Conservation (phyloP, 2,329 filamentous ascomycete species). For the Cladosporium cucumerinum region DNA sequence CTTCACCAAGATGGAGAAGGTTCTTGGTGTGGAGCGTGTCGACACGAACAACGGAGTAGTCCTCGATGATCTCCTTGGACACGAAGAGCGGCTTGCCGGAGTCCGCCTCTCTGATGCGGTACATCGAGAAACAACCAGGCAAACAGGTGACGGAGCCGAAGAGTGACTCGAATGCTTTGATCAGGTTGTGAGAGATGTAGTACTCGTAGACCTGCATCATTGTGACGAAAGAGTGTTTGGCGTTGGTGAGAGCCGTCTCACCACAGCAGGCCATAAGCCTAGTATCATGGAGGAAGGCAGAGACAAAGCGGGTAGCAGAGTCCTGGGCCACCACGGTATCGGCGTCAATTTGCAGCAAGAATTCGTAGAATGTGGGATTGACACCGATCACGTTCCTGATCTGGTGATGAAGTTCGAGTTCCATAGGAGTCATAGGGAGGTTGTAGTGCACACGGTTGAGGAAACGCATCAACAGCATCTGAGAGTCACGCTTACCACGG, state of each 20-base stretch:
- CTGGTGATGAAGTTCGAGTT: conserved; percentile 97
- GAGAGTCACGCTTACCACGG: conserved; percentile 97
- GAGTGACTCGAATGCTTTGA: conserved; percentile 94
- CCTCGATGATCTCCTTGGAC: conserved; percentile 82
- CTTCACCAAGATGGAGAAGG: conserved; percentile 89
- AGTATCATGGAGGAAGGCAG: conserved; percentile 86
- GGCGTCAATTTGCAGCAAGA: conserved; percentile 91
- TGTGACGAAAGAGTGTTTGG: conserved; percentile 87
- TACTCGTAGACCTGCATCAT: conserved; percentile 99
- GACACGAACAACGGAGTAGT: conserved; percentile 88
- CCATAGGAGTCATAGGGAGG: conserved; percentile 88
- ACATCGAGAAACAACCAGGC: conserved; percentile 99
- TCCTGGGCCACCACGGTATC: conserved; percentile 92
- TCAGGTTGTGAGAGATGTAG: conserved; percentile 96
- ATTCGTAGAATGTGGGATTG: conserved; percentile 98
- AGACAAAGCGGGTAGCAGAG: conserved; percentile 86
- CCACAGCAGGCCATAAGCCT: conserved; percentile 91
- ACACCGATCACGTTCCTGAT: conserved; percentile 98
- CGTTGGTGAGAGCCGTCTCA: conserved; percentile 89
- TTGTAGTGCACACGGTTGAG: conserved; percentile 99
- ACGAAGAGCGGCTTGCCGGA: conserved; percentile 95
- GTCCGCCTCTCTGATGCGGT: conserved; percentile 90
- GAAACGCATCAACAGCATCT: conserved; percentile 98
- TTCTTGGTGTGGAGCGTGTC: conserved; percentile 99
- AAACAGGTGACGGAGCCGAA: conserved; percentile 97